Conservation (phyloP, 208 protist species). For the Wallacemonas sp. region DNA sequence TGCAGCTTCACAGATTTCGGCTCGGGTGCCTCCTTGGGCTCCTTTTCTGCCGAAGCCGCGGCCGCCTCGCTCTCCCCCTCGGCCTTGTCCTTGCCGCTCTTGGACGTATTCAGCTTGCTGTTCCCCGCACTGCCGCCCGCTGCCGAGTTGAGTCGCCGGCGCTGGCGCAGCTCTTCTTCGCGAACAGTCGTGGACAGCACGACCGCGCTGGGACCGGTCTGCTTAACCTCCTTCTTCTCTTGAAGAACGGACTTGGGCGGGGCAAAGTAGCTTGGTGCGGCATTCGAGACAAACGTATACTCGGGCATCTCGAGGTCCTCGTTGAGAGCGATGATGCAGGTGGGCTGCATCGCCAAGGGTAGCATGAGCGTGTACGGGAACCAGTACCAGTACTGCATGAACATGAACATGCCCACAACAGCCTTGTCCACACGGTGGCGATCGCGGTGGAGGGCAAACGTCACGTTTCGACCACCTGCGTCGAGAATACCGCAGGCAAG, state of each 20-base stretch:
- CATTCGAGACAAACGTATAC: conserved; percentile 92
- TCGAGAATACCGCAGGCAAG: conserved; percentile 97
- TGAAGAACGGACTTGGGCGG: conserved; percentile 80
- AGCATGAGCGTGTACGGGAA: conserved; percentile 98
- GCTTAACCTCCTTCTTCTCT: conserved; percentile 87
- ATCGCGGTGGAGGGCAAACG: conserved; percentile 93
- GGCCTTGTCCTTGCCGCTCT: conserved; percentile 13
- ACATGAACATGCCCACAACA: conserved; percentile 97
- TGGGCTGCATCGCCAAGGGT: conserved; percentile 96
- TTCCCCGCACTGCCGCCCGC: conserved; percentile 2
- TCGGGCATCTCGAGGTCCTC: conserved; percentile 95
- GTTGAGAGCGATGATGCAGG: conserved; percentile 98
- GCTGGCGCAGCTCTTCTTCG: conserved; percentile 81
- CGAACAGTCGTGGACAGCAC: conserved; percentile 88
- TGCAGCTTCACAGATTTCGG: conserved; percentile 59
- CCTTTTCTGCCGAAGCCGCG: conserved; percentile 26
- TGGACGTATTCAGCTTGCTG: conserved; percentile 2
- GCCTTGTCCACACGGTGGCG: conserved; percentile 95
- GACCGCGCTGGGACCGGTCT: conserved; percentile 56
- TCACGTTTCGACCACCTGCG: conserved; percentile 97
- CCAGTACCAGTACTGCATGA: conserved; percentile 99
- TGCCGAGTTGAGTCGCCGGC: conserved; percentile 23
- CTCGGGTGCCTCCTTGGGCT: conserved; percentile 39
- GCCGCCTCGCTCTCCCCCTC: neutral
- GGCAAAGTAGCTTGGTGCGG: conserved; percentile 93